Evolutionary conservation across 2,329 filamentous ascomycete species (phyloP).

Genomic region (Balansia obtecta): DNA sequence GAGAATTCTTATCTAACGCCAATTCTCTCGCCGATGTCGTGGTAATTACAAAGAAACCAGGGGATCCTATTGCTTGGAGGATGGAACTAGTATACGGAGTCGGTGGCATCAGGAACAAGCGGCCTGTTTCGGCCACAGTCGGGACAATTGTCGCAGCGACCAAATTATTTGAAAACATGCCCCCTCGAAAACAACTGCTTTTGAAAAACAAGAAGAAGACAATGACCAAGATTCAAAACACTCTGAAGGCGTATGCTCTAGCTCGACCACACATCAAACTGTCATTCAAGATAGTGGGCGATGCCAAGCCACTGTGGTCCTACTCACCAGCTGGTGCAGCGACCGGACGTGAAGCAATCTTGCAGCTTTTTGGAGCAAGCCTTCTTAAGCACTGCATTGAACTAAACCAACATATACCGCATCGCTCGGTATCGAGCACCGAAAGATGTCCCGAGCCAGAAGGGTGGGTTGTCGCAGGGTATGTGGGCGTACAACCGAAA

Average conservation of each 20-base stretch:
- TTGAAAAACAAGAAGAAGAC: constrained; percentile 45
- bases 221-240: constrained; percentile 42
- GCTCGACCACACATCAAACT: constrained; percentile 52
- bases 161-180: constrained; percentile 46
- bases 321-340: constrained; percentile 45
- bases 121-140: constrained; percentile 38
- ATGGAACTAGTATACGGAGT: constrained; percentile 27
- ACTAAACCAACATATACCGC: constrained; percentile 8
- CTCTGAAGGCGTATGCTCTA: constrained; percentile 53
- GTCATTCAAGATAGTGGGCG: constrained; percentile 44
- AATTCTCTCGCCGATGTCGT: constrained; percentile 46
- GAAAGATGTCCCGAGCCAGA: neutral
- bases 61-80: constrained; percentile 43
- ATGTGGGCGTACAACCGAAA: constrained; percentile 35
- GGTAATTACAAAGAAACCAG: constrained; percentile 50
- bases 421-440: neutral
- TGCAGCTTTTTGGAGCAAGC: constrained; percentile 49
- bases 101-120: constrained; percentile 19
- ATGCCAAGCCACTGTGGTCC: constrained; percentile 40
- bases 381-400: constrained; percentile 42
- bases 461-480: constrained; percentile 35
- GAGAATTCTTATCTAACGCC: constrained; percentile 57
- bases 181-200: constrained; percentile 48
- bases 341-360: constrained; percentile 42
- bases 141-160: constrained; percentile 55